A percentile compares a stretch with the other conserved stretches of the same genome.
phyloP scores from a whole-genome alignment of 169 alveolate species.

The Plasmodium chabaudi region DNA sequence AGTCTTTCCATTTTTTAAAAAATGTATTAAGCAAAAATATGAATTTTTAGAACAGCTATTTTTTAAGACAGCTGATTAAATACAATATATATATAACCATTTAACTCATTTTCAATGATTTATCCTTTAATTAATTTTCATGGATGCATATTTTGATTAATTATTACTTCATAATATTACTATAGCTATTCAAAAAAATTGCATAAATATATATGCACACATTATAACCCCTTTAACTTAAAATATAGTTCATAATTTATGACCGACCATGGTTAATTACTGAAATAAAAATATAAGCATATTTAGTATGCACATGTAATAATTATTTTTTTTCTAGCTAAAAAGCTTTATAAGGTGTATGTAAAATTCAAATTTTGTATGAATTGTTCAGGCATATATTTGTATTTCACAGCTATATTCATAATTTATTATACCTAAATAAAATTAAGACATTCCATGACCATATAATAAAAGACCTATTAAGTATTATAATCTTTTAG shows the following conservation, averaged over 20 bases:
- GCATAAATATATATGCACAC: too few species aligned
- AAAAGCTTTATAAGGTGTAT: neutral
- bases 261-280: too few species aligned
- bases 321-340: constrained; percentile 20
- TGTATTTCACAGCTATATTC: neutral
- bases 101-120: too few species aligned
- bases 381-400: constrained; percentile 2
- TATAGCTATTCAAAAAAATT: too few species aligned
- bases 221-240: too few species aligned
- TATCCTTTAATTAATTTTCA: too few species aligned
- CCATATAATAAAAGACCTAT: neutral
- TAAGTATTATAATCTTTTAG: constrained; percentile 10
- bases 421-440: neutral
- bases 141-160: too few species aligned
- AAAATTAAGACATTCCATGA: neutral
- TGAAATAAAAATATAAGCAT: too few species aligned
- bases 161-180: too few species aligned
- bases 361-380: constrained; percentile 3
- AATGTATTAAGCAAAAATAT: neutral
- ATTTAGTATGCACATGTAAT: neutral
- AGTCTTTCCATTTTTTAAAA: neutral
- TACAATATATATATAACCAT: too few species aligned
- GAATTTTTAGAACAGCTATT: neutral
- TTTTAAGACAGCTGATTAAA: too few species aligned
- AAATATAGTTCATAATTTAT: too few species aligned